Conservation (phyloP, 306 rosid genomes). For the Cucumis cinereus region DNA sequence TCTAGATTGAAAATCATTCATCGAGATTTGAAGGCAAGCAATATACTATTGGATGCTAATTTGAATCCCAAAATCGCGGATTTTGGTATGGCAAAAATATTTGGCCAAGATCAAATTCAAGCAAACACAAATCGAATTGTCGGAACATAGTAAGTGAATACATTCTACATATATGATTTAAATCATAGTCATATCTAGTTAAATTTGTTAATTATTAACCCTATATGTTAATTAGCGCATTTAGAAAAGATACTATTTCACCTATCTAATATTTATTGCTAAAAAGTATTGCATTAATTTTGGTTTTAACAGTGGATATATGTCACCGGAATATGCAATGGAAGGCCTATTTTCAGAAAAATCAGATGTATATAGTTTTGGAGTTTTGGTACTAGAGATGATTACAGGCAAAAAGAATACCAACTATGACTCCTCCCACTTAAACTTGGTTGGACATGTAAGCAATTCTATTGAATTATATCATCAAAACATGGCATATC, state of each 20-base stretch:
- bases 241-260: not conserved
- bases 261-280: not conserved
- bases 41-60: not conserved
- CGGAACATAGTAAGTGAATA: constrained; percentile 1
- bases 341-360: constrained; percentile 41
- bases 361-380: constrained; percentile 46
- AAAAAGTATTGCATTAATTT: not conserved
- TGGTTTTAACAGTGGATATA: constrained; percentile 28
- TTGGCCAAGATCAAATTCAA: constrained; percentile 3
- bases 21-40: constrained; percentile 2
- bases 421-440: constrained; percentile 12
- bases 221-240: not conserved
- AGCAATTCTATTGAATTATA: not conserved
- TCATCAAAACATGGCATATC: too few species aligned
- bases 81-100: constrained; percentile 4
- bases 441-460: constrained; percentile 49
- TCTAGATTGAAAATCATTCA: not conserved
- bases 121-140: not conserved
- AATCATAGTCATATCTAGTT: too few species aligned
- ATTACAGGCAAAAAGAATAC: constrained; percentile 42
- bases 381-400: constrained; percentile 44
- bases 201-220: not conserved
- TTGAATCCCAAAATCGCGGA: constrained; percentile 1
- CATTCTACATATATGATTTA: too few species aligned
- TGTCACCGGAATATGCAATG: constrained; percentile 64